Conservation (phyloP, 352 stramenopile species). For the Globisporangium apiculatum region DNA sequence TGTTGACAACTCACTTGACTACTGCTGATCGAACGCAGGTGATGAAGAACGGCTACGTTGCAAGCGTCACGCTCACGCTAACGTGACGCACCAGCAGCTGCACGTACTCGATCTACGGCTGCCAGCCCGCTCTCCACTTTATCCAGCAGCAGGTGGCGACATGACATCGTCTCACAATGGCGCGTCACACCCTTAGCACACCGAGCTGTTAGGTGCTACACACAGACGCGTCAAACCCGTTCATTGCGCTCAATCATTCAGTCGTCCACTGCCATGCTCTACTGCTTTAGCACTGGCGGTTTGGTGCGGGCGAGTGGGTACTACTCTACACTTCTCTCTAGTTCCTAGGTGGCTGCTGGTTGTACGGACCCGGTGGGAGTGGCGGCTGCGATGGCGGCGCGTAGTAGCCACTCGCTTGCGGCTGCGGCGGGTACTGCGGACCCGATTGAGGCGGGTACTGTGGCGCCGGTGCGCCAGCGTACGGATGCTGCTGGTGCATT, state of each 20-base stretch:
- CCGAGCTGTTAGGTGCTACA: no score
- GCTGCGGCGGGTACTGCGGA: background rate
- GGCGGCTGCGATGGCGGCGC: conserved; percentile 16
- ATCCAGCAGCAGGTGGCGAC: no score
- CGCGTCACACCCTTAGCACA: no score
- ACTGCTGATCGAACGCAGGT: conserved; percentile 16
- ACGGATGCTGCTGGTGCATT: conserved; percentile 2
- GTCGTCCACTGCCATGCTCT: background rate
- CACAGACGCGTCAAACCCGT: no score
- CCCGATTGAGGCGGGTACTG: conserved; percentile 7
- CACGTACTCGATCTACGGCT: no score
- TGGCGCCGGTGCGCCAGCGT: conserved; percentile 16
- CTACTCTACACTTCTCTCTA: conserved; percentile 15
- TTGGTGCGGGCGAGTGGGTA: background rate
- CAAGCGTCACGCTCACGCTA: conserved; percentile 57
- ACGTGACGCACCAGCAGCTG: background rate
- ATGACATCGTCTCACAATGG: no score
- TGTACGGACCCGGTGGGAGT: conserved; percentile 27
- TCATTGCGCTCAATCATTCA: background rate
- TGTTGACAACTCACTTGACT: background rate
- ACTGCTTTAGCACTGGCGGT: background rate
- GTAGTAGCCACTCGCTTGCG: conserved; percentile 2
- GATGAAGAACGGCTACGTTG: conserved; percentile 73
- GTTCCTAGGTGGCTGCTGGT: conserved; percentile 17
- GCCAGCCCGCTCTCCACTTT: no score